Evolutionary conservation across 148 eudicot genomes (phyloP).

Genomic region (Arbutus unedo): DNA sequence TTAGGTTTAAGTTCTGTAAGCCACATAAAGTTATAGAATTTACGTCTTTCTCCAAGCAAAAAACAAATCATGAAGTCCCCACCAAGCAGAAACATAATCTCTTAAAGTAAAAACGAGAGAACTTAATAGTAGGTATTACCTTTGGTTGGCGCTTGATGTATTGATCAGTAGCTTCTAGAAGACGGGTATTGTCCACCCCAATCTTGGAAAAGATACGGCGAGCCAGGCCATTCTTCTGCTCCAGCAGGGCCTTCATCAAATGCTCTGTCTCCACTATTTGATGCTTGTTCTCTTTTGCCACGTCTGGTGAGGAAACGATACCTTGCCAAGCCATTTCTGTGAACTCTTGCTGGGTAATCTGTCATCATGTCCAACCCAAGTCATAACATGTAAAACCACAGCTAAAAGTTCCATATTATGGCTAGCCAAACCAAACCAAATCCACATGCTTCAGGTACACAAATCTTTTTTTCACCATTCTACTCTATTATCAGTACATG

Average conservation of each 20-base stretch:
- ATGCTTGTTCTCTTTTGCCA: slow-evolving; percentile 92
- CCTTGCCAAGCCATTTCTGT: slow-evolving; percentile 99
- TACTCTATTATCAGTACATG: neutral
- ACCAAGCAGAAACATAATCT: neutral
- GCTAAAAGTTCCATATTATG: neutral
- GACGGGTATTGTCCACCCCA: slow-evolving; percentile 86
- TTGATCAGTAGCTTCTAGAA: slow-evolving; percentile 90
- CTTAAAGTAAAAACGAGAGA: neutral
- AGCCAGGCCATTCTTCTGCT: slow-evolving; percentile 98
- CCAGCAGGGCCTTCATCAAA: slow-evolving; percentile 85
- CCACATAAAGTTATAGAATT: neutral
- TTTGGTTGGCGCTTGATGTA: slow-evolving; percentile 90
- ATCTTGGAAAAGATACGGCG: slow-evolving; percentile 89
- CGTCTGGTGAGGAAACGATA: slow-evolving; percentile 85
- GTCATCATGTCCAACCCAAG: slow-evolving; percentile 3
- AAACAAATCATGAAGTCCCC: neutral
- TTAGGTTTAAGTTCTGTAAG: neutral
- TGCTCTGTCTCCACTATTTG: slow-evolving; percentile 99
- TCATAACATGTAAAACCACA: neutral
- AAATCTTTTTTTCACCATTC: neutral
- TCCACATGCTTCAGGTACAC: neutral
- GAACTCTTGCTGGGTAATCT: slow-evolving; percentile 90
- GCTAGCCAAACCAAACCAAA: neutral
- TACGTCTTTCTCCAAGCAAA: neutral
- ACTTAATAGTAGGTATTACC: slow-evolving; percentile 36